These are phyloP conservation scores for Leucosporidium creatinivorum DNA, from an alignment of 768 basidiomycete genomes.

Conservation along the genomic window DNA sequence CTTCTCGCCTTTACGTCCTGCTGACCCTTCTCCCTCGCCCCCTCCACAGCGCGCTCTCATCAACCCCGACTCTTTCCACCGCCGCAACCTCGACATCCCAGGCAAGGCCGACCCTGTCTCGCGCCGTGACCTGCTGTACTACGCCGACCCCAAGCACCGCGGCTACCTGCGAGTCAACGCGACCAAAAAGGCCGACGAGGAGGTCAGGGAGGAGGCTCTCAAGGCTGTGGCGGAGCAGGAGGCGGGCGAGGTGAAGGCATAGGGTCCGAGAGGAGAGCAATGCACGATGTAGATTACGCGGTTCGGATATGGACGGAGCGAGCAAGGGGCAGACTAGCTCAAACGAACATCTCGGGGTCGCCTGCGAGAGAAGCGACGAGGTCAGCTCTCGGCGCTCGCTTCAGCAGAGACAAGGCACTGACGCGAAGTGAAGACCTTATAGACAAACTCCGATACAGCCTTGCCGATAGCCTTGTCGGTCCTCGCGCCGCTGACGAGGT, in stretches of 20 bases:
- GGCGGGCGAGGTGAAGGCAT: neutral
- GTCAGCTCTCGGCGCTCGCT: too few relatives aligned
- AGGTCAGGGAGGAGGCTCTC: neutral
- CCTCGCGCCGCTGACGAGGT: slow-evolving; percentile 18
- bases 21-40: neutral
- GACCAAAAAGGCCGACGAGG: neutral
- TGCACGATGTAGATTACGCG: neutral
- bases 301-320: neutral
- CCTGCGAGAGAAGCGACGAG: neutral
- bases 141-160: slow-evolving; percentile 32
- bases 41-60: slow-evolving; percentile 27
- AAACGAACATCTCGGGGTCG: slow-evolving; percentile 10
- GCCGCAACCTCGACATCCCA: slow-evolving; percentile 14
- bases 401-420: neutral
- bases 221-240: neutral
- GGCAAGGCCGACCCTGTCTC: slow-evolving; percentile 36
- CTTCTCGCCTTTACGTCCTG: too few relatives aligned
- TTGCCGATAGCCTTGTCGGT: slow-evolving; percentile 24
- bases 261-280: neutral
- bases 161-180: slow-evolving; percentile 30
- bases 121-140: slow-evolving; percentile 38
- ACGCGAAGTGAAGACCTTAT: slow-evolving; percentile 22
- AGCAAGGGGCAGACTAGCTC: neutral
- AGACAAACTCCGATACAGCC: slow-evolving; percentile 4
- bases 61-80: slow-evolving; percentile 26